These are phyloP conservation scores for Biscogniauxia mediterranea DNA, from an alignment of 2,329 filamentous ascomycete genomes.

Conservation along the genomic window DNA sequence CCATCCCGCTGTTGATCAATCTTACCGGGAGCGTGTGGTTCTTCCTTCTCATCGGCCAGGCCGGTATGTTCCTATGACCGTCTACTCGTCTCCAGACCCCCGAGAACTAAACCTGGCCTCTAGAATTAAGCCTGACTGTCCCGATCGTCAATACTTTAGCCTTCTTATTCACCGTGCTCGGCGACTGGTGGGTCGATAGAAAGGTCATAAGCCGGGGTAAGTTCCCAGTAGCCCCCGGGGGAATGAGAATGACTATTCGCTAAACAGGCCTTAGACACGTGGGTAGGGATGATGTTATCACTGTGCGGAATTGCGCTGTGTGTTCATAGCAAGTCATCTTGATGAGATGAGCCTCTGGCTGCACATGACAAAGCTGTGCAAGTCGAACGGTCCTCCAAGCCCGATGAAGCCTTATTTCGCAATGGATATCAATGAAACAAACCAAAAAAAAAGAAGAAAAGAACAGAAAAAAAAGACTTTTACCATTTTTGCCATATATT, in stretches of 20 bases:
- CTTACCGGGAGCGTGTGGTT: conserved; percentile 96
- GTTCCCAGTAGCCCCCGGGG: conserved; percentile 26
- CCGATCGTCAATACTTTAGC: conserved; percentile 93
- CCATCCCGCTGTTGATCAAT: conserved; percentile 80
- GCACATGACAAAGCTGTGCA: background rate
- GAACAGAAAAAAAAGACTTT: too few relatives aligned
- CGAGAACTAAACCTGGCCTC: conserved; percentile 4
- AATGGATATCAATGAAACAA: too few relatives aligned
- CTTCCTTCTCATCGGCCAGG: conserved; percentile 88
- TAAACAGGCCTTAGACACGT: conserved; percentile 24
- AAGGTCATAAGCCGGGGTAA: conserved; percentile 83
- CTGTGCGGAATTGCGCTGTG: conserved; percentile 31
- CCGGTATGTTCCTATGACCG: conserved; percentile 58
- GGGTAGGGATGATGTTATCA: conserved; percentile 31
- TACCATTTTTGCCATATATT: too few relatives aligned
- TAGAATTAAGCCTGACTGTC: conserved; percentile 88
- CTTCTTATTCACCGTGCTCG: conserved; percentile 92
- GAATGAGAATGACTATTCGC: conserved; percentile 8
- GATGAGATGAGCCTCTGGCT: background rate
- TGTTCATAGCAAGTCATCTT: conserved; percentile 30
- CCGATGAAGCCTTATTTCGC: too few relatives aligned
- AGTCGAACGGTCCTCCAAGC: background rate
- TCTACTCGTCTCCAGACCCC: background rate
- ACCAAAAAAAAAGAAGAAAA: too few relatives aligned
- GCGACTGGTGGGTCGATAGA: conserved; percentile 91